Evolutionary conservation across 1,139 yeast genomes (phyloP).

Genomic region (Yarrowia galli): DNA sequence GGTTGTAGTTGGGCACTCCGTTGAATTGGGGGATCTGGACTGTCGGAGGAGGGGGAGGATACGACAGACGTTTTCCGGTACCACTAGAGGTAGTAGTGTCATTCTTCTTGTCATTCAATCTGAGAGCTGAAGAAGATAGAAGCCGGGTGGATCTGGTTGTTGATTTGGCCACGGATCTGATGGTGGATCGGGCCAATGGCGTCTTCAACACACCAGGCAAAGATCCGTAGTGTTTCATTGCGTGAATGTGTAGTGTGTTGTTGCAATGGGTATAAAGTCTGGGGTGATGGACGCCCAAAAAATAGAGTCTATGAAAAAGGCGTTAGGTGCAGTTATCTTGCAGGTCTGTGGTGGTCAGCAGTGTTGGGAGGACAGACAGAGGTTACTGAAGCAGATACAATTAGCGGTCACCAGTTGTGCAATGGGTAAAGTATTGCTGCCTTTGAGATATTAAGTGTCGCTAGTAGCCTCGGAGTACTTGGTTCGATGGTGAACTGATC

Average conservation of each 20-base stretch:
- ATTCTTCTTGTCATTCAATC: background rate
- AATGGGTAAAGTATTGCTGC: no score
- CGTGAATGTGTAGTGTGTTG: background rate
- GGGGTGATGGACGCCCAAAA: background rate
- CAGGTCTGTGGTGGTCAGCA: no score
- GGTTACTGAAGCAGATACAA: no score
- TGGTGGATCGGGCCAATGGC: background rate
- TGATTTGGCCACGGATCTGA: background rate
- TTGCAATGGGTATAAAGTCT: background rate
- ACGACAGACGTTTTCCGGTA: constrained; percentile 6
- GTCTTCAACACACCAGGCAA: background rate
- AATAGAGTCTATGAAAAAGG: no score
- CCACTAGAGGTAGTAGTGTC: background rate
- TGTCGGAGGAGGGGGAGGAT: constrained; percentile 31
- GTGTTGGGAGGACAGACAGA: no score
- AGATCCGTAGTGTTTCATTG: constrained; percentile 10
- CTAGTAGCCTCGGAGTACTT: no score
- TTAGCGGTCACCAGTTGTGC: no score
- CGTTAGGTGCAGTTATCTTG: no score
- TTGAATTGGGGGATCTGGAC: constrained; percentile 17
- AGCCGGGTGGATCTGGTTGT: background rate
- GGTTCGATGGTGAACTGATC: no score
- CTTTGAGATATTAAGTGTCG: no score
- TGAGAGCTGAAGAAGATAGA: background rate
- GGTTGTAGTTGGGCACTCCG: constrained; percentile 12